Evolutionary conservation across 306 rosid genomes (phyloP).

Genomic region (Arachis hypogaea): DNA sequence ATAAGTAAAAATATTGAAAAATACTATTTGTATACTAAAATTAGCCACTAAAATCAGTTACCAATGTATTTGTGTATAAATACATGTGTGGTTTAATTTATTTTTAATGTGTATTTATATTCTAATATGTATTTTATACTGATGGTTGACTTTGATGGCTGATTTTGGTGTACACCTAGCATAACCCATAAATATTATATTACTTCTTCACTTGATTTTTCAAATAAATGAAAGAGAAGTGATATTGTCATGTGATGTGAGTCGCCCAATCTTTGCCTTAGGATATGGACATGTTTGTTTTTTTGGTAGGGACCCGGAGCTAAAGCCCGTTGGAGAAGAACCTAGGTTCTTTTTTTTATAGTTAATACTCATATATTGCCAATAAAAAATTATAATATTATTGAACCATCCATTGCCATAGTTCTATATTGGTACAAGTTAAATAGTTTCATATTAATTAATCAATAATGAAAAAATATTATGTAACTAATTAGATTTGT

Average conservation of each 20-base stretch:
- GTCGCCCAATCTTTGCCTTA: slow-evolving; percentile 1
- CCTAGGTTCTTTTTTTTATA: neutral
- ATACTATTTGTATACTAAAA: too few relatives aligned
- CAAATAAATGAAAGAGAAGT: neutral
- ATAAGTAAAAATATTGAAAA: too few relatives aligned
- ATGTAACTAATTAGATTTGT: neutral
- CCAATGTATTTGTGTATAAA: too few relatives aligned
- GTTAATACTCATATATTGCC: neutral
- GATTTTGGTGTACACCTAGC: too few relatives aligned
- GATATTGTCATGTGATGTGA: neutral
- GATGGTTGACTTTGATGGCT: too few relatives aligned
- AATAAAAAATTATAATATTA: neutral
- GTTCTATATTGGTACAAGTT: too few relatives aligned
- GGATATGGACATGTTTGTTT: neutral
- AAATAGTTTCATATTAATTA: too few relatives aligned
- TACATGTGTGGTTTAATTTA: too few relatives aligned
- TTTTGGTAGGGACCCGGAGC: slow-evolving; percentile 5
- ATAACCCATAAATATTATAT: too few relatives aligned
- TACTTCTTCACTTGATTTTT: neutral
- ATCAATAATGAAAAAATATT: neutral
- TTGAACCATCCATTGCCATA: neutral
- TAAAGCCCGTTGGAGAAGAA: neutral
- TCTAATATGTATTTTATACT: too few relatives aligned
- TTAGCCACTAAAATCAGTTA: too few relatives aligned
- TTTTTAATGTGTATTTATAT: too few relatives aligned